A percentile compares a stretch with the other conserved stretches of the same genome.
phyloP scores from a whole-genome alignment of 1,139 yeast genomes.

The Nadsonia commutata region DNA sequence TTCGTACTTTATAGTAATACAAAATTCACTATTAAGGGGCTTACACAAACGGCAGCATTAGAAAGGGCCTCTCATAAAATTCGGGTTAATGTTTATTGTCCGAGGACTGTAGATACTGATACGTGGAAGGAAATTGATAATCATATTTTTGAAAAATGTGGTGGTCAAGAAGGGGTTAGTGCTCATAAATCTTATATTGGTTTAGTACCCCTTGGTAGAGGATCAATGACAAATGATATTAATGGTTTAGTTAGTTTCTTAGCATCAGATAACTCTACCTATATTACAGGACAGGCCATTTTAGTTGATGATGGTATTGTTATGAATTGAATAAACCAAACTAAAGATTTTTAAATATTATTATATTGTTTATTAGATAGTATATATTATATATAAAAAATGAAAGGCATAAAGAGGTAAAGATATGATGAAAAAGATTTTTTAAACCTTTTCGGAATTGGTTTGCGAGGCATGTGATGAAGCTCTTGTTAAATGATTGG shows the following conservation, averaged over 20 bases:
- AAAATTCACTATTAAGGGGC: conserved; percentile 21
- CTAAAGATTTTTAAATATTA: too few relatives aligned
- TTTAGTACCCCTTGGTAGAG: not conserved
- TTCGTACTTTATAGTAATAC: conserved; percentile 18
- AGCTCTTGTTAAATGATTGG: not conserved
- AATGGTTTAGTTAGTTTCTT: not conserved
- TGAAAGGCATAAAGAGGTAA: too few relatives aligned
- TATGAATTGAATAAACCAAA: too few relatives aligned
- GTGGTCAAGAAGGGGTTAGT: not conserved
- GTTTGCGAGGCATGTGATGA: not conserved
- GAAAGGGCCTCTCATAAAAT: conserved; percentile 17
- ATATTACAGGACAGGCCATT: not conserved
- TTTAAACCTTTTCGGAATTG: not conserved
- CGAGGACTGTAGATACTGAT: conserved; percentile 20
- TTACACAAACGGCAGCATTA: conserved; percentile 21
- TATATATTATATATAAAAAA: too few relatives aligned
- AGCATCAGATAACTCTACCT: not conserved
- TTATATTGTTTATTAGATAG: too few relatives aligned
- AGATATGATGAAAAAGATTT: too few relatives aligned
- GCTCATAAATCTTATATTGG: not conserved
- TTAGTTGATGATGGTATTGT: not conserved
- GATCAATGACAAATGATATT: not conserved
- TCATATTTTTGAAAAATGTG: not conserved
- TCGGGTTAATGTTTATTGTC: conserved; percentile 20
- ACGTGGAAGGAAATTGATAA: conserved; percentile 20